Evolutionary conservation across 345 rosid genomes (phyloP).

Genomic region (Eucalyptus victrix): DNA sequence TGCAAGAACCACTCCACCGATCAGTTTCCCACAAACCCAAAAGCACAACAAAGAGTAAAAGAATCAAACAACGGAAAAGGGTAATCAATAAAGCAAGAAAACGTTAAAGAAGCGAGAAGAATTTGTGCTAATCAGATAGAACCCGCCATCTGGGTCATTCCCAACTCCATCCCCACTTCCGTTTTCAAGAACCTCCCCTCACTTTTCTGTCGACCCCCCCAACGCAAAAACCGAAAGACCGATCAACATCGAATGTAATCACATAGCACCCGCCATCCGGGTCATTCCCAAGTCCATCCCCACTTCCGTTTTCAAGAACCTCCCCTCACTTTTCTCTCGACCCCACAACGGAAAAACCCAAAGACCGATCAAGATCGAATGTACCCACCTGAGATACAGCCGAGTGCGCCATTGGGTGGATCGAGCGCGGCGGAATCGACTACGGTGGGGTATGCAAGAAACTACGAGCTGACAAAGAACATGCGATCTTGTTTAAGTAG

Average conservation of each 20-base stretch:
- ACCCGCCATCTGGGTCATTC: neutral
- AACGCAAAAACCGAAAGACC: neutral
- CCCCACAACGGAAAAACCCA: neutral
- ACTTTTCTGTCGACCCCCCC: neutral
- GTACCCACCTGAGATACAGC: slow-evolving; percentile 27
- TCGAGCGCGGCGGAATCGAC: neutral
- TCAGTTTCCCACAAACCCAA: neutral
- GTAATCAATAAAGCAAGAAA: neutral
- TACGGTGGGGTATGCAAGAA: neutral
- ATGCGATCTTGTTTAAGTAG: neutral
- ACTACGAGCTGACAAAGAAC: neutral
- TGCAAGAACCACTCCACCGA: slow-evolving; percentile 1
- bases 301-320: neutral
- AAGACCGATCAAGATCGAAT: neutral
- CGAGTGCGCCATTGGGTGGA: slow-evolving; percentile 23
- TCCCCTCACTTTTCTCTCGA: neutral
- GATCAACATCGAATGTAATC: neutral
- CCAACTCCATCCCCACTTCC: neutral
- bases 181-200: neutral
- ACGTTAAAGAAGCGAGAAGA: neutral
- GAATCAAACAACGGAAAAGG: neutral
- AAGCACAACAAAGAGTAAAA: neutral
- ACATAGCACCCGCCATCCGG: neutral
- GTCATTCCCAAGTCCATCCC: neutral
- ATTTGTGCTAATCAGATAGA: neutral